These are phyloP conservation scores for Panellus pusillus DNA, from an alignment of 768 basidiomycete species.

Conservation along the genomic window DNA sequence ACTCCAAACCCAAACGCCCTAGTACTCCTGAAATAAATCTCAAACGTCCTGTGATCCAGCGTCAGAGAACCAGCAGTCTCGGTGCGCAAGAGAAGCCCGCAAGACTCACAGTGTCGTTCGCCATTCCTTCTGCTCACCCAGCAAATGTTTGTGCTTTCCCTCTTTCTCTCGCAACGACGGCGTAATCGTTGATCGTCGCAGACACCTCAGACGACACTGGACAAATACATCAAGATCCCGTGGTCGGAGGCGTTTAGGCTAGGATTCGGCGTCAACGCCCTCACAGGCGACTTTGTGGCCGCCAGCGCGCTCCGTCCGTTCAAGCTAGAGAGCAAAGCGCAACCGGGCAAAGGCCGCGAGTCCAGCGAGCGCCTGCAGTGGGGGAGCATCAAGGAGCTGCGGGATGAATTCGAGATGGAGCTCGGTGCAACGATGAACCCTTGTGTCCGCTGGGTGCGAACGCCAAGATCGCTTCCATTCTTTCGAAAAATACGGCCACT, in stretches of 20 bases:
- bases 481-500: slow-evolving; percentile 10
- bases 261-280: slow-evolving; percentile 20
- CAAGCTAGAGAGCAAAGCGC: slow-evolving; percentile 1
- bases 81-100: background rate
- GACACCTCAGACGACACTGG: slow-evolving; percentile 8
- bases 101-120: background rate
- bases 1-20: too few species aligned
- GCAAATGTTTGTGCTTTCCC: background rate
- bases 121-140: background rate
- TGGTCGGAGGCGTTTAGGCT: slow-evolving; percentile 19
- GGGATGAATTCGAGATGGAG: slow-evolving; percentile 20
- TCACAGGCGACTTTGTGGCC: slow-evolving; percentile 23
- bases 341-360: slow-evolving; percentile 10
- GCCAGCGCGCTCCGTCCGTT: slow-evolving; percentile 11
- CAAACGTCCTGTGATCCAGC: background rate
- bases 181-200: background rate
- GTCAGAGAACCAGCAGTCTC: slow-evolving; percentile 5
- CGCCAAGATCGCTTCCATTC: slow-evolving; percentile 11
- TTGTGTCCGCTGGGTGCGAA: slow-evolving; percentile 13
- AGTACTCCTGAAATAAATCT: too few species aligned
- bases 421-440: slow-evolving; percentile 21
- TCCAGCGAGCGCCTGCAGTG: slow-evolving; percentile 19
- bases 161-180: too few species aligned
- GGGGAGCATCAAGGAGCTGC: slow-evolving; percentile 14
- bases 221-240: slow-evolving; percentile 16